A percentile compares a stretch with the other conserved stretches of the same genome.
Evolutionary conservation across 2,329 filamentous ascomycete species (phyloP).

Genomic region (Diaporthe capsici): DNA sequence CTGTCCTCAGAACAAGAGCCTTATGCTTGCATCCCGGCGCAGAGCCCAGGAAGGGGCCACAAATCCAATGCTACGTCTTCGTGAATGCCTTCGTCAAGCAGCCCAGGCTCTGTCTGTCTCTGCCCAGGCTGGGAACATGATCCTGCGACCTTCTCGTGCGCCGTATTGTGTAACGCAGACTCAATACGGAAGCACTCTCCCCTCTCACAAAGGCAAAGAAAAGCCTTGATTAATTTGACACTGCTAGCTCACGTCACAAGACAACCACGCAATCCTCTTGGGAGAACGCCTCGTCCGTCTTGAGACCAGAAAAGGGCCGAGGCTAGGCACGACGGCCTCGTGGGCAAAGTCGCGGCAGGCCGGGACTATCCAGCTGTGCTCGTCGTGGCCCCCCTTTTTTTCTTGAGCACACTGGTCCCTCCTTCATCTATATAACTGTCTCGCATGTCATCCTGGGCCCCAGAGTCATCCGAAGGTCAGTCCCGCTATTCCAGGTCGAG

Average conservation of each 20-base stretch:
- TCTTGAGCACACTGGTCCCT: constrained; percentile 1
- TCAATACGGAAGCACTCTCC: not conserved
- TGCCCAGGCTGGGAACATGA: not conserved
- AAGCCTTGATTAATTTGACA: not conserved
- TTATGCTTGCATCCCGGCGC: constrained; percentile 2
- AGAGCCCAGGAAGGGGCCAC: not conserved
- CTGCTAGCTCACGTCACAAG: constrained; percentile 20
- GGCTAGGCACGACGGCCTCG: constrained; percentile 19
- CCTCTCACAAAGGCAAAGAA: not conserved
- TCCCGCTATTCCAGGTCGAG: constrained; percentile 30
- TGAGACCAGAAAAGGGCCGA: not conserved
- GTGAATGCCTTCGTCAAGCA: not conserved
- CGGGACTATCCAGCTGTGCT: constrained; percentile 21
- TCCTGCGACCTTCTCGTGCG: not conserved
- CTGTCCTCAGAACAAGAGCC: not conserved
- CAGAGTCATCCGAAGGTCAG: constrained; percentile 24
- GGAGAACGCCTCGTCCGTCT: constrained; percentile 15
- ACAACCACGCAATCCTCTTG: not conserved
- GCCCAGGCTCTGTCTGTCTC: not conserved
- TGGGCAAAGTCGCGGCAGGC: constrained; percentile 30
- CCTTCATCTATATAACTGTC: constrained; percentile 24
- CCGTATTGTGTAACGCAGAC: not conserved
- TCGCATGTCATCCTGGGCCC: constrained; percentile 22
- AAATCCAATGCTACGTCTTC: not conserved
- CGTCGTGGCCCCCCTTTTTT: constrained; percentile 7